Base-by-base conservation (phyloP, 2,329 filamentous ascomycete genomes). In the Fusarium sterilihyphosum region DNA sequence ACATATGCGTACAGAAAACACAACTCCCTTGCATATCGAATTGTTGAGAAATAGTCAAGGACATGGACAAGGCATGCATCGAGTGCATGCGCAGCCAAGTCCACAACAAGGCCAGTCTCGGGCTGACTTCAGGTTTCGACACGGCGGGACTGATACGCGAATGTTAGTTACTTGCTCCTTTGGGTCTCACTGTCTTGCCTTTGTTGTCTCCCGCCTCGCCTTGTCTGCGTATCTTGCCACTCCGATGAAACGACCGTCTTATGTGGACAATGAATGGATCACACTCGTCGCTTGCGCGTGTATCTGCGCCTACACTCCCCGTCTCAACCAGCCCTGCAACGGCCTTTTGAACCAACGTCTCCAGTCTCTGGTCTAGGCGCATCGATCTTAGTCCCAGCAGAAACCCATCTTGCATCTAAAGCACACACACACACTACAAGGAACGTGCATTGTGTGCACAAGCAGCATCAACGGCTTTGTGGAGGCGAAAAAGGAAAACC, bases 21-120 rank as follows among this genome's bases (percentile, higher is more conserved):
- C 44, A 41, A 10, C 60, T 77, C 75, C 73, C 77, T 78, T 78
- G 73, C 77, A 69, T 75, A 52, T 60, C 37, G 65, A 71, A 54
- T 56, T 75, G 66, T 74, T 75, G 65, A 37, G 61, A 50, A 38
- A 50, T 50, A 40, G 40, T n/a, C 26, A 67, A 24, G 57, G 56
- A 24, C 41, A 60, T 65, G 70, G 65, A 47, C 50, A 59, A 53
- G 60, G 60, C 56, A 70, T 63, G 44, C 52, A 66, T 71, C 58
- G 61, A 76, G 62, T 64, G 69, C 49, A 75, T 70, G 50, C 61
- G 49, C 63, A 72, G 46, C 49, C 58, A 72, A 63, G 57, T 37
- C 67, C 61, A 52, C 64, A 65, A 38, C 54, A 70, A 70, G 43
- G 56, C 44, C 47, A 75, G 73, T 75, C 73, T 73, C 65, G 67